Percentiles rank a stretch among this genome's conserved stretches.
Conservation (phyloP, 179 eudicot species). For the Carnegiea gigantea region DNA sequence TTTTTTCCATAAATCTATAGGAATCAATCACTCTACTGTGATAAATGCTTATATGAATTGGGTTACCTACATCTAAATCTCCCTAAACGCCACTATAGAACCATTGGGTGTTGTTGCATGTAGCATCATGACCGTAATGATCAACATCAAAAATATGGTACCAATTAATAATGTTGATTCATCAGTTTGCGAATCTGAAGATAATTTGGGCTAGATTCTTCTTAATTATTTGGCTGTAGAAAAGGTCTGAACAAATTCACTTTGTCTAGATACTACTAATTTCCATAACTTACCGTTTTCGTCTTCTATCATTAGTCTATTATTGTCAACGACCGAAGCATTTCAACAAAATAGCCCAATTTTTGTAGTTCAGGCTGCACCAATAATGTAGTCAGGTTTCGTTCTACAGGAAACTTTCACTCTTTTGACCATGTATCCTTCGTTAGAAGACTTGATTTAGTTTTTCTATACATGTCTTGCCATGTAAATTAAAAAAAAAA, state of each 20-base stretch:
- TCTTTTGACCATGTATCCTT: background rate
- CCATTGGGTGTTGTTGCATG: too few species aligned
- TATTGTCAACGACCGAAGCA: background rate
- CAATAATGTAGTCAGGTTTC: background rate
- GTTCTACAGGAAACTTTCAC: background rate
- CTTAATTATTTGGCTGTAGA: background rate
- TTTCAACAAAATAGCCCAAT: background rate
- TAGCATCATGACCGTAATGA: too few species aligned
- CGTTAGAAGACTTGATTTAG: background rate
- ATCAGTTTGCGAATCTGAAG: too few species aligned
- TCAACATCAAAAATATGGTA: background rate
- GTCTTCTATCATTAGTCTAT: background rate
- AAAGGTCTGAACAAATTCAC: too few species aligned
- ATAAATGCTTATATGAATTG: too few species aligned
- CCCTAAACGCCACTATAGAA: too few species aligned
- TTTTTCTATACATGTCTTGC: background rate
- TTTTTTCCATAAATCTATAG: too few species aligned
- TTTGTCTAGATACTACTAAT: too few species aligned
- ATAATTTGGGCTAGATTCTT: background rate
- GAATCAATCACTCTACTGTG: too few species aligned
- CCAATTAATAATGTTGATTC: too few species aligned
- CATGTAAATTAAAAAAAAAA: background rate
- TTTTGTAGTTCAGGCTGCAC: background rate
- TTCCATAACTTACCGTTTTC: background rate
- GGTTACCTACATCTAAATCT: too few species aligned